Base-by-base conservation (phyloP, 2,329 filamentous ascomycete genomes). In the Camillea tinctor region DNA sequence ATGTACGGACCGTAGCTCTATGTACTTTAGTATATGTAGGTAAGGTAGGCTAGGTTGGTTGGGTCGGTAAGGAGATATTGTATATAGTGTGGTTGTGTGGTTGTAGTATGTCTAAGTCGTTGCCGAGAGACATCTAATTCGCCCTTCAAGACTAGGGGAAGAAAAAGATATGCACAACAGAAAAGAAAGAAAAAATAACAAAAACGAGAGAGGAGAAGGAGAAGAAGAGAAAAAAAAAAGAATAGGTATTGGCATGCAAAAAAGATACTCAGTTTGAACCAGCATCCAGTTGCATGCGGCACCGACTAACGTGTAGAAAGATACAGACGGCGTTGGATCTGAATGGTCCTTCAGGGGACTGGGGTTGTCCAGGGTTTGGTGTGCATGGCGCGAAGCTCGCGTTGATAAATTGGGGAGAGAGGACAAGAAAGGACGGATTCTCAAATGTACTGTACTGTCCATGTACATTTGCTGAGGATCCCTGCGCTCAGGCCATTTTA, bases 1-100 rank as follows among this genome's bases (percentile, higher is more conserved):
- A 65, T 62, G 61, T 61, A 58, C 26, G 26, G 26, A 11, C 55
- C 59, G 63, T 64, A 60, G 59, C 63, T 65, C 59, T 19, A 50
- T 50, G 48, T 50, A 21, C 48, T 50, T n/a, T n/a, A n/a, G n/a
- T n/a, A 20, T 4, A 21, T 50, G 48, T 50, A 50, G 17, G 50
- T 51, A 22, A 4, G n/a, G 17, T 51, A 19, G 20, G 7, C 50
- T 20, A 11, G 20, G 13, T 15, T 11, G 50, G n/a, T n/a, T 20
- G n/a, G 23, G 50, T 51, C 4, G 50, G 23, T 20, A 22, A 15
- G 48, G n/a, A n/a, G n/a, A 50, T 50, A 21, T 51, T n/a, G 50
- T 51, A 51, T 51, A 15, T 44, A 44, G 9, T 17, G 36, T 30
- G 13, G 26, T 30, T 30, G 26, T 30, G 26, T 30, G 13, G 26